Base-by-base conservation (phyloP, 495 filamentous ascomycete species). In the Xylaria curta region DNA sequence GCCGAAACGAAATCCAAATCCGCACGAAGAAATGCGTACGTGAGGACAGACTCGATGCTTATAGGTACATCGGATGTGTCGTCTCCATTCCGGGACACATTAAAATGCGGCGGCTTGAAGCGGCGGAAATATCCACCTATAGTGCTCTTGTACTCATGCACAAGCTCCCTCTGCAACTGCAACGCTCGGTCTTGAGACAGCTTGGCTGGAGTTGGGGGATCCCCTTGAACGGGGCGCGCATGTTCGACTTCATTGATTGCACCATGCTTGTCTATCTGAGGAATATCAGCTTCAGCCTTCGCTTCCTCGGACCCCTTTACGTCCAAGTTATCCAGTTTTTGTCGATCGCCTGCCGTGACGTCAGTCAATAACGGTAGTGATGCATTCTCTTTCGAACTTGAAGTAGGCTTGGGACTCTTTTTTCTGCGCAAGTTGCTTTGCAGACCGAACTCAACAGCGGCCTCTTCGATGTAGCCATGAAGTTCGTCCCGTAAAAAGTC, bases 51-150 rank as follows among this genome's bases (percentile, higher is more conserved):
- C 75, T 92, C 87, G 72, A 92, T 85, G 38, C 82, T 83, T 3
- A 82, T 76, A 0, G 79, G 80, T 17, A 63, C 76, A 33, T 80
- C 79, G 4, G 28, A 42, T 21, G 69, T 66, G n/a, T 69, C 28
- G 3, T 74, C 66, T 21, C 74, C 42, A 72, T 78, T 40, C 49
- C 71, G 65, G 44, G 80, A 76, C 66, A 85, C 58, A 69, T 73
- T 80, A 71, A 87, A 81, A 82, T 87, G 92, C 66, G 89, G 87
- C 13, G 96, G 94, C 72, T 89, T 88, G 82, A 98, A 98, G 54
- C 96, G 87, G 51, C 90, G 89, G 78, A 97, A 99, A 80, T 99
- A 99, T 40, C 96, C 96, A 38, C 97, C 96, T 15, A 98, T 92
- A 2, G 93, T 90, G 60, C 88, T 87, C 76, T 89, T 91, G 91